These are phyloP conservation scores for Fusarium falciforme DNA, from an alignment of 2,329 filamentous ascomycete species.

Conservation along the genomic window DNA sequence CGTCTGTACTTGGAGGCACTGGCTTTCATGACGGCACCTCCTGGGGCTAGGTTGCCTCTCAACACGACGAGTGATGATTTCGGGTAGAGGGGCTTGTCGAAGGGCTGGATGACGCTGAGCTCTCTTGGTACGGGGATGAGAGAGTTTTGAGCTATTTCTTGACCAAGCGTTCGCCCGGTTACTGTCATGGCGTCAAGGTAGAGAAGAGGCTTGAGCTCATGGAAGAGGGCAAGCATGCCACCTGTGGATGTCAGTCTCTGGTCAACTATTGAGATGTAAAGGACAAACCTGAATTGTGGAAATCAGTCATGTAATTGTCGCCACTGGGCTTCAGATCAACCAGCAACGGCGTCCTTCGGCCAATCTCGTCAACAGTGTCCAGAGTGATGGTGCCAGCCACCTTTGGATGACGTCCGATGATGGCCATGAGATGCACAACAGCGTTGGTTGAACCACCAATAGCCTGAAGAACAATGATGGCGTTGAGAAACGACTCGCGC, in stretches of 20 bases:
- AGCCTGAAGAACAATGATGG: conserved; percentile 86
- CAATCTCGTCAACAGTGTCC: conserved; percentile 82
- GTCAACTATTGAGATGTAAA: rapidly evolving
- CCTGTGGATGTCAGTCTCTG: conserved; percentile 54
- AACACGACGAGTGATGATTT: conserved; percentile 86
- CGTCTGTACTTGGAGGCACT: conserved; percentile 83
- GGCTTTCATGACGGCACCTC: conserved; percentile 89
- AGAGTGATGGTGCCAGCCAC: conserved; percentile 74
- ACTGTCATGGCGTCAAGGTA: conserved; percentile 82
- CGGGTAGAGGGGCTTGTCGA: conserved; percentile 74
- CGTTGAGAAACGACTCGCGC: conserved; percentile 83
- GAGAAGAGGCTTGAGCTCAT: conserved; percentile 79
- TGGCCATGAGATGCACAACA: conserved; percentile 87
- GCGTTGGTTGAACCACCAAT: conserved; percentile 89
- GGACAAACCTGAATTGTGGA: conserved; percentile 74
- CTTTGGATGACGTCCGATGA: conserved; percentile 77
- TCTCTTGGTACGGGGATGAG: conserved; percentile 60
- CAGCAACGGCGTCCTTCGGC: conserved; percentile 81
- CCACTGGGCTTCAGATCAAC: conserved; percentile 89
- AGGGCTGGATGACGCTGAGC: conserved; percentile 70
- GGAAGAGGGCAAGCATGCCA: conserved; percentile 84
- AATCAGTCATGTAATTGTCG: conserved; percentile 88
- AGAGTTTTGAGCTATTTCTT: conserved; percentile 79
- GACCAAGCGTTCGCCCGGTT: conserved; percentile 84
- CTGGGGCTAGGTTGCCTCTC: conserved; percentile 83